Evolutionary conservation across 1,284 basidiomycete species (phyloP).

Genomic region (Pseudozyma sp.): DNA sequence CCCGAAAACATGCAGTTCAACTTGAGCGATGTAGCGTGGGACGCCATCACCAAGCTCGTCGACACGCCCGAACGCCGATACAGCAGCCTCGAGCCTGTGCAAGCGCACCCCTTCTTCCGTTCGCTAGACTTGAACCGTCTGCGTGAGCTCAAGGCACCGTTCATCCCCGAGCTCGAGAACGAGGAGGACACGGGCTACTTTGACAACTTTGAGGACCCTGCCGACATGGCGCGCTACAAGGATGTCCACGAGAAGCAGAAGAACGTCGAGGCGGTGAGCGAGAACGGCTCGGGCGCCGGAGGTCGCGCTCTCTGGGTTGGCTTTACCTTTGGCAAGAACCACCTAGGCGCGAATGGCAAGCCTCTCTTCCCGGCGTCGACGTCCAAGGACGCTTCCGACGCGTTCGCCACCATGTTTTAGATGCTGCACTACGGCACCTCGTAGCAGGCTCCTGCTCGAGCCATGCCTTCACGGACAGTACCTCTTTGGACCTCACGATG

Average conservation of each 20-base stretch:
- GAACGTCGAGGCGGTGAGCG: slow-evolving; percentile 88
- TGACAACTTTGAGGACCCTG: slow-evolving; percentile 89
- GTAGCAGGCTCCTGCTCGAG: too few species aligned
- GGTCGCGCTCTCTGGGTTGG: slow-evolving; percentile 91
- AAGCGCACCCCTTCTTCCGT: slow-evolving; percentile 86
- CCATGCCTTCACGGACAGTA: too few species aligned
- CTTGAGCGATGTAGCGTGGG: slow-evolving; percentile 92
- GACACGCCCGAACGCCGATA: slow-evolving; percentile 83
- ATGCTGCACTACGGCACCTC: background rate
- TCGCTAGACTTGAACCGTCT: slow-evolving; percentile 81
- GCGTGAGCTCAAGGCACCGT: slow-evolving; percentile 84
- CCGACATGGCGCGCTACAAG: slow-evolving; percentile 92
- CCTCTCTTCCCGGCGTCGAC: slow-evolving; percentile 25
- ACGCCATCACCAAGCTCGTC: slow-evolving; percentile 86
- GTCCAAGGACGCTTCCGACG: slow-evolving; percentile 50
- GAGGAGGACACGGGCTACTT: slow-evolving; percentile 97
- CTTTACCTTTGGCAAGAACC: slow-evolving; percentile 81
- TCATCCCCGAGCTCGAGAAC: slow-evolving; percentile 92
- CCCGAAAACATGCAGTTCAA: slow-evolving; percentile 98
- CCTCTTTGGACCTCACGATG: background rate
- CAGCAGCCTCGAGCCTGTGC: slow-evolving; percentile 79
- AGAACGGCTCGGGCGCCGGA: slow-evolving; percentile 72
- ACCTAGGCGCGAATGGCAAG: slow-evolving; percentile 44
- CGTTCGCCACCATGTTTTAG: slow-evolving; percentile 62
- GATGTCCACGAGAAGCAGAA: slow-evolving; percentile 97